Evolutionary conservation across 257 asterid species (phyloP).

Genomic region (Petunia secreta): DNA sequence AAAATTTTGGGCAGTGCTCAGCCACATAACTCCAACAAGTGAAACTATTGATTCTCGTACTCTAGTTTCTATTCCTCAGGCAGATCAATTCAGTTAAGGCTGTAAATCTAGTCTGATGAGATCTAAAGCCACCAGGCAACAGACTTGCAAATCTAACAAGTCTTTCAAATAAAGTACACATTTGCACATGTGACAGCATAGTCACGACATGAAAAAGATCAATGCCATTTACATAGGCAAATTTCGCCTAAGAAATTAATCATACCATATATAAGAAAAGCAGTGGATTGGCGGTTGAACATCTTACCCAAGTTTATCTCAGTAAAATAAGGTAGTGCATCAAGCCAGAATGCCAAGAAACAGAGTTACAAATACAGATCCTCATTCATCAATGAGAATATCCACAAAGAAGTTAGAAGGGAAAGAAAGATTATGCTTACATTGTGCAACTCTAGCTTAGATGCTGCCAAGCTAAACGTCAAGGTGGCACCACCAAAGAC

Average conservation of each 20-base stretch:
- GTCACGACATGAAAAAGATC: neutral
- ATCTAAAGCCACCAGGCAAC: neutral
- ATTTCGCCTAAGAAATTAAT: neutral
- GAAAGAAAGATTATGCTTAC: slow-evolving; percentile 45
- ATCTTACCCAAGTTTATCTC: neutral
- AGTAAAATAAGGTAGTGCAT: no score
- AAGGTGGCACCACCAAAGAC: slow-evolving; percentile 76
- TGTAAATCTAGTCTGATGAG: neutral
- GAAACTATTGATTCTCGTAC: no score
- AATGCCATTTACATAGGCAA: neutral
- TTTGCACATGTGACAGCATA: neutral
- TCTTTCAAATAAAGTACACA: neutral
- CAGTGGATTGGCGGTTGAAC: neutral
- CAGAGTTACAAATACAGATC: neutral
- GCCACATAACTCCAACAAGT: no score
- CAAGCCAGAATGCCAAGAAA: neutral
- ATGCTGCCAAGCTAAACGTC: slow-evolving; percentile 59
- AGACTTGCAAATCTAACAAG: neutral
- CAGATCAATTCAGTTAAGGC: neutral
- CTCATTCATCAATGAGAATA: neutral
- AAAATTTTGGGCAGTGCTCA: no score
- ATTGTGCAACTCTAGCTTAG: slow-evolving; percentile 61
- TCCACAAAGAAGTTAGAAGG: neutral
- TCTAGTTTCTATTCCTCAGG: neutral
- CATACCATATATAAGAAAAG: neutral